A percentile compares a stretch with the other conserved stretches of the same genome.
Evolutionary conservation across 768 basidiomycete species (phyloP).

Genomic region (Collybia nuda): DNA sequence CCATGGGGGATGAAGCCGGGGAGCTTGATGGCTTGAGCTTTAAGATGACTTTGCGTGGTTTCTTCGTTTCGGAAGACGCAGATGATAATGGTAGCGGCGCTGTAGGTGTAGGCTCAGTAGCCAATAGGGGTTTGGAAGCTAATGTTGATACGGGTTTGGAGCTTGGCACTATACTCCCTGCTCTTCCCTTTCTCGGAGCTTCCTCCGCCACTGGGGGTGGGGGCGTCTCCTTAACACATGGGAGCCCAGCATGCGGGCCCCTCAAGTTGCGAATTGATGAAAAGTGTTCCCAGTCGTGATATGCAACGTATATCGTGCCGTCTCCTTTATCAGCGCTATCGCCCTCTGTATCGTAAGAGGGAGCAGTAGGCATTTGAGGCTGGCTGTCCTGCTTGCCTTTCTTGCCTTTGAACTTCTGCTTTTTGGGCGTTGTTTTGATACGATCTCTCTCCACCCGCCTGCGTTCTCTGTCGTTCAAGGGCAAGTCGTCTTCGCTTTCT

Average conservation of each 20-base stretch:
- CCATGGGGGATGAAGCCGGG: background rate
- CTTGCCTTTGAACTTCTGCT: conserved; percentile 1
- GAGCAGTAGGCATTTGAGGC: background rate
- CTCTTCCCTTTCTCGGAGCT: conserved; percentile 22
- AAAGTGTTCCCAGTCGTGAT: conserved; percentile 95
- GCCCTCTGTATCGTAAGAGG: conserved; percentile 10
- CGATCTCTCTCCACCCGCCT: background rate
- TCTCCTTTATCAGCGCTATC: conserved; percentile 15
- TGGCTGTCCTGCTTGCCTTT: conserved; percentile 4
- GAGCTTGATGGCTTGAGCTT: no score
- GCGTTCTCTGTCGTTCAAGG: conserved; percentile 6
- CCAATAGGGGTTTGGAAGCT: no score
- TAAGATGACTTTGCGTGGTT: no score
- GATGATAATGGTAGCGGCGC: no score
- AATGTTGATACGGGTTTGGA: background rate
- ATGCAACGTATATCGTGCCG: conserved; percentile 82
- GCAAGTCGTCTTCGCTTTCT: no score
- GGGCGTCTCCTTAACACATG: conserved; percentile 56
- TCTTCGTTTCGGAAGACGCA: no score
- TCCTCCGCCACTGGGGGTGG: conserved; percentile 26
- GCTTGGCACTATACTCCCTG: no score
- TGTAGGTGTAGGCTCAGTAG: no score
- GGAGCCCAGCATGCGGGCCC: conserved; percentile 80
- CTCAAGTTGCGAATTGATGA: conserved; percentile 87
- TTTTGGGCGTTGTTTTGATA: background rate